Evolutionary conservation across 768 basidiomycete species (phyloP), one percentile per base, ranked within the genome.

Genomic region (Tricholoma hemisulphureum): DNA sequence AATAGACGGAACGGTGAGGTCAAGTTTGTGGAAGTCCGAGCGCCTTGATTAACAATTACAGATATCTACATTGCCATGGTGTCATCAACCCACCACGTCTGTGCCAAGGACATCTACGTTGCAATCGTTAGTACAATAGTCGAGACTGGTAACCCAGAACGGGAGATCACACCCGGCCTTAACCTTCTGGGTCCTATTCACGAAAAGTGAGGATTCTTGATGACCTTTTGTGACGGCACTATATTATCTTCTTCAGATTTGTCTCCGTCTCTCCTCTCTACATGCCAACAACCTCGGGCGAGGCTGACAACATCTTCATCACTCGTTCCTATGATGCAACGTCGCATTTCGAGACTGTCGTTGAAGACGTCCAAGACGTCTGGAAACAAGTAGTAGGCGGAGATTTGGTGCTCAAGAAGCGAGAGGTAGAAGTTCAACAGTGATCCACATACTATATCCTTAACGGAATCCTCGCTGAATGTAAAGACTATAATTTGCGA

Each of bases 1-100:
- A 81, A 82, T 63, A 81, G 97, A 64, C 86, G 88, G 75, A 91
- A 99, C 68, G 97, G 96, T 92, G 70, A 65, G 87, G 72, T 14
- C 21, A 29, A 29, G 21, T 28, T 13, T 29, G 18, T 28, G 23
- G 35, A 56, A 11, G 51, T 58, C 35, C 24, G 11, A 7, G 23
- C 16, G 4, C 49, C 46, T 63, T 34, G 58, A 28, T 32, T 55
- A 18, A 50, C 43, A 32, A 21, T 32, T 53, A 7, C 65, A 98
- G 97, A 99, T 75, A 99, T 99, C 73, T 99, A 99, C 77, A 89
- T 99, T 68, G 96, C 97, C 5, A 90, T 92, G 82, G 95, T 99
- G 48, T 98, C 97, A 1, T 86, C 93, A 32, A 94, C 95, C 13
- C 97, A 98, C 78, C 96, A 96, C 67, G 97, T 99, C 64, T 95